These are phyloP conservation scores for Sungouiozyma intestinalis DNA, from an alignment of 805 yeast genomes.

Conservation along the genomic window DNA sequence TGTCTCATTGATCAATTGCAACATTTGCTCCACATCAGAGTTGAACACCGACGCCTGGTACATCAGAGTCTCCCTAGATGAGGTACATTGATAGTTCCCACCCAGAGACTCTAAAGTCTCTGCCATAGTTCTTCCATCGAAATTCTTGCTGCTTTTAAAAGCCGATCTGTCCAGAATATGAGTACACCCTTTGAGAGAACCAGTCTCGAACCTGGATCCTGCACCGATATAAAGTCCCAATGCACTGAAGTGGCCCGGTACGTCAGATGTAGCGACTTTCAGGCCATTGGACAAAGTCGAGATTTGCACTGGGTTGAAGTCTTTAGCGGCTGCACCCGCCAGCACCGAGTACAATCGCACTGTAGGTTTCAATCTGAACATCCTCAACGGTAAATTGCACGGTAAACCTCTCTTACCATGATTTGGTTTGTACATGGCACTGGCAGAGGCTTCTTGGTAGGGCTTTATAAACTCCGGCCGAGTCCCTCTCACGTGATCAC, in stretches of 20 bases:
- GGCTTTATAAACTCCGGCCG: too few relatives aligned
- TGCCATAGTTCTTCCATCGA: conserved; percentile 58
- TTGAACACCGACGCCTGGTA: conserved; percentile 95
- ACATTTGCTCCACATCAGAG: conserved; percentile 70
- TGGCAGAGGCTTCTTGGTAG: too few relatives aligned
- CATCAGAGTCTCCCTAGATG: conserved; percentile 83
- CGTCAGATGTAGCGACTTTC: conserved; percentile 70
- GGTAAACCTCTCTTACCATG: too few relatives aligned
- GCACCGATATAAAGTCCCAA: conserved; percentile 83
- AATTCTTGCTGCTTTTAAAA: conserved; percentile 55
- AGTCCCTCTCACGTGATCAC: too few relatives aligned
- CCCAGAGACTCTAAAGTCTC: conserved; percentile 71
- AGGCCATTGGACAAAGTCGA: conserved; percentile 63
- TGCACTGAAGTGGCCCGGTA: conserved; percentile 87
- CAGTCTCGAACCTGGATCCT: conserved; percentile 76
- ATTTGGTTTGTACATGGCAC: too few relatives aligned
- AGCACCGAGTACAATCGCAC: not conserved
- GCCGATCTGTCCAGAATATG: conserved; percentile 83
- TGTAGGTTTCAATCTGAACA: not conserved
- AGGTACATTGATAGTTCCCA: conserved; percentile 88
- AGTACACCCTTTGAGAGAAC: conserved; percentile 55
- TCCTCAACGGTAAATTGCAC: too few relatives aligned
- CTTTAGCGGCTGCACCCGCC: conserved; percentile 10
- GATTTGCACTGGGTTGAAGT: conserved; percentile 9
- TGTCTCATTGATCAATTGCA: conserved; percentile 65